Base-by-base conservation (phyloP, 2,329 filamentous ascomycete genomes). In the Colletotrichum caudatum region DNA sequence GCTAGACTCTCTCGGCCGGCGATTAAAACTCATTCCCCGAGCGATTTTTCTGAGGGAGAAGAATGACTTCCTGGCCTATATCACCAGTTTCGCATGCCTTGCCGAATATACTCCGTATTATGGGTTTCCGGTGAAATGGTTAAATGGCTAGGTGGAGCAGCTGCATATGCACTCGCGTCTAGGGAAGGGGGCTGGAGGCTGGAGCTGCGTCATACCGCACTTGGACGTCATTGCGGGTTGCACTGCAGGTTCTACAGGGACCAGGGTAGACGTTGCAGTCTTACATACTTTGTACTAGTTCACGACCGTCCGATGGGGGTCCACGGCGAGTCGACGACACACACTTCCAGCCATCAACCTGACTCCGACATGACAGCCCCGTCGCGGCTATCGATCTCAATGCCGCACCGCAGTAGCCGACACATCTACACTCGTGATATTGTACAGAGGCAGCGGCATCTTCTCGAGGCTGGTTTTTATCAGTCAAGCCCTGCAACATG, bases 201-300 rank as follows among this genome's bases (percentile, higher is more conserved):
- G 66, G 66, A 51, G 60, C 60, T 69, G 33, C 70, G 70, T 72
- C 70, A 72, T 72, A 66, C 61, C 66, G 61, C 66, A 61, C 62
- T 57, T 44, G 48, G 58, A 70, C 70, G 70, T 72, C 70, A 72
- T 72, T 56, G 65, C 64, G 69, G 70, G 29, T 71, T 58, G 33
- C 26, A 35, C 48, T 62, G 61, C 70, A 72, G 37, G 59, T 44
- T 29, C n/a, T 63, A 37, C 69, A 69, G 54, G 70, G 70, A 71
- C 41, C 69, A 53, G 66, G 70, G 61, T 9, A 51, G 56, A 62
- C 44, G 66, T 59, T 72, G 53, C 66, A 66, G 70, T 72, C 71
- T 72, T 58, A 29, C 29, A 29, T 29, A 29, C 29, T 29, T 29
- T 29, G 29, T 29, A 29, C 29, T 29, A 50, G 67, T 62, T 51